phyloP scores from a whole-genome alignment of 2,329 filamentous ascomycete species.

The Kalmusia sp. region DNA sequence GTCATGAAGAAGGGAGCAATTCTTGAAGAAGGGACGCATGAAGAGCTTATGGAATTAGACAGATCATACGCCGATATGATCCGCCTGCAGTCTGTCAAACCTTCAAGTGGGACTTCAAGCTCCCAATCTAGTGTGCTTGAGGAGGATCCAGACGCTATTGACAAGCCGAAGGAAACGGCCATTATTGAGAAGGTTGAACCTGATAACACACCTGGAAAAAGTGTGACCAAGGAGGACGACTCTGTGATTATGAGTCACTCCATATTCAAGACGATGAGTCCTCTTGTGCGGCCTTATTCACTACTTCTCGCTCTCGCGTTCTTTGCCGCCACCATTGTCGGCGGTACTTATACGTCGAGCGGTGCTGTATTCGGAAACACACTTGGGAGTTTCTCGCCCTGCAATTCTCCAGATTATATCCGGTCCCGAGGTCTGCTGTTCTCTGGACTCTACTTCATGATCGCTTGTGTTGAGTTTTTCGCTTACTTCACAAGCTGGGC shows the following conservation, averaged over 20 bases:
- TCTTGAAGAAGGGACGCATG: conserved; percentile 46
- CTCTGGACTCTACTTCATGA: conserved; percentile 66
- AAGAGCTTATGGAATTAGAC: conserved; percentile 39
- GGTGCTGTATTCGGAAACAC: conserved; percentile 68
- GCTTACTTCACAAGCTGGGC: conserved; percentile 68
- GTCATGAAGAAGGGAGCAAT: conserved; percentile 48
- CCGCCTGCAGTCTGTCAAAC: conserved; percentile 52
- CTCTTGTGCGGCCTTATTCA: conserved; percentile 54
- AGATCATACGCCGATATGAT: conserved; percentile 59
- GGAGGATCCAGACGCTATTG: conserved; percentile 26
- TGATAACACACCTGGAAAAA: neutral
- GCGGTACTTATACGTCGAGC: conserved; percentile 63
- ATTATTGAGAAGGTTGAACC: conserved; percentile 13
- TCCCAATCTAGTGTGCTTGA: conserved; percentile 29
- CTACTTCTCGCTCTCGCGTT: conserved; percentile 57
- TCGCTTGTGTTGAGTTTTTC: conserved; percentile 66
- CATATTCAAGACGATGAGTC: conserved; percentile 40
- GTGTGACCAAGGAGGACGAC: conserved; percentile 14
- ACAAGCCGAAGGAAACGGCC: conserved; percentile 27
- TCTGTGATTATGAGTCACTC: conserved; percentile 32
- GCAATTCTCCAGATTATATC: conserved; percentile 58
- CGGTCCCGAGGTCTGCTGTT: conserved; percentile 60
- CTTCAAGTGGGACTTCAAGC: conserved; percentile 40
- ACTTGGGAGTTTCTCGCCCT: conserved; percentile 64
- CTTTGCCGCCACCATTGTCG: conserved; percentile 60